phyloP scores from a whole-genome alignment of 331 rosid species.

The Stylosanthes scabra region DNA sequence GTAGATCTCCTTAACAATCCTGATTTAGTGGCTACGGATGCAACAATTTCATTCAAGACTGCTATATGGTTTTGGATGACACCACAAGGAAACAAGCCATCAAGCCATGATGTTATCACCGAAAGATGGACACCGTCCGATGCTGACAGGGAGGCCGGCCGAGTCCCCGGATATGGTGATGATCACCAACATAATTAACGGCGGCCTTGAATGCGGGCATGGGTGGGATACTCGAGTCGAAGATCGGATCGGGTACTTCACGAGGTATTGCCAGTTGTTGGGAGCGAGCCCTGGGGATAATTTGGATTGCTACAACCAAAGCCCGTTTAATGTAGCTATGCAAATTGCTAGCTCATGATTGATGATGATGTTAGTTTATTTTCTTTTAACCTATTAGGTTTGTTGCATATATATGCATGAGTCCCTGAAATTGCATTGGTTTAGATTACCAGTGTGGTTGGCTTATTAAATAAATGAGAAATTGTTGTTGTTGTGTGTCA shows the following conservation, averaged over 20 bases:
- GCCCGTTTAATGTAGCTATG: constrained; percentile 37
- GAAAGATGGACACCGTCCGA: constrained; percentile 56
- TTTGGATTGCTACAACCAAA: constrained; percentile 62
- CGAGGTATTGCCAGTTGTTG: constrained; percentile 46
- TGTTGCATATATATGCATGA: too few relatives aligned
- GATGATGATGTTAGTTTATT: too few relatives aligned
- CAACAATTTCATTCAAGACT: constrained; percentile 57
- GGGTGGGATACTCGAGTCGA: constrained; percentile 34
- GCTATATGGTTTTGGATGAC: constrained; percentile 90
- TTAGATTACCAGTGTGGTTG: too few relatives aligned
- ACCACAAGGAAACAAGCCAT: constrained; percentile 62
- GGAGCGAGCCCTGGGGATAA: constrained; percentile 53
- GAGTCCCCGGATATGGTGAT: constrained; percentile 68
- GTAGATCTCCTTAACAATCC: constrained; percentile 61
- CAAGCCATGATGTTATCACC: constrained; percentile 62
- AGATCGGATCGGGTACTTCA: constrained; percentile 58
- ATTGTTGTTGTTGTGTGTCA: too few relatives aligned
- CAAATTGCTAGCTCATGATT: background rate
- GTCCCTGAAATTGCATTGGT: too few relatives aligned
- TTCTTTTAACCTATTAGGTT: too few relatives aligned
- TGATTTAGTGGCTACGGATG: constrained; percentile 56
- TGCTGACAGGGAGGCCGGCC: constrained; percentile 50
- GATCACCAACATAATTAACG: constrained; percentile 70
- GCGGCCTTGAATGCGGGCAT: constrained; percentile 57
- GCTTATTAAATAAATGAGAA: too few relatives aligned